phyloP scores from a whole-genome alignment of 805 yeast species.

The Candida insectorum region DNA sequence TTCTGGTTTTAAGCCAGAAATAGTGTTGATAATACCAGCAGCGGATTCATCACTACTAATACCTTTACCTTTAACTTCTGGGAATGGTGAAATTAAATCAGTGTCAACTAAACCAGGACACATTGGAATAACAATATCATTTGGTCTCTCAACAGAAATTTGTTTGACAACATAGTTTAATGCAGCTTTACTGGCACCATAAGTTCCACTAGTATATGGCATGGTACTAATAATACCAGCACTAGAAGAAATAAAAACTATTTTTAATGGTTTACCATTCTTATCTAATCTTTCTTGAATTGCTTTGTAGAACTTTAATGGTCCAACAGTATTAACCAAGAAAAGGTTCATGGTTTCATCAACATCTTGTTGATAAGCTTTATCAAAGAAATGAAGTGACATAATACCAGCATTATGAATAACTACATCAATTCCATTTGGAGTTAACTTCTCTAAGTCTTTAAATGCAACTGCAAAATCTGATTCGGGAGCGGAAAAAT shows the following conservation, averaged over 20 bases:
- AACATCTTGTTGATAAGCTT: no score
- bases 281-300: not conserved
- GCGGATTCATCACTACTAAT: no score
- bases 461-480: slow-evolving; percentile 11
- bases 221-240: slow-evolving; percentile 3
- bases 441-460: slow-evolving; percentile 7
- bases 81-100: slow-evolving; percentile 29
- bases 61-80: no score
- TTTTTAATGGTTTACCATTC: not conserved
- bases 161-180: slow-evolving; percentile 24
- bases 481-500: slow-evolving; percentile 3
- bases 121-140: slow-evolving; percentile 8
- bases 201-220: slow-evolving; percentile 13
- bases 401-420: slow-evolving; percentile 30
- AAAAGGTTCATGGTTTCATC: not conserved
- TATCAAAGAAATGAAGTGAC: not conserved
- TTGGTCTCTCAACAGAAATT: slow-evolving; percentile 16
- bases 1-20: slow-evolving; percentile 4
- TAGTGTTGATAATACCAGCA: slow-evolving; percentile 3
- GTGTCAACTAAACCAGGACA: slow-evolving; percentile 40
- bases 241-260: slow-evolving; percentile 12
- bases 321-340: slow-evolving; percentile 1
- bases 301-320: slow-evolving; percentile 2
- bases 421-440: slow-evolving; percentile 33
- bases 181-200: slow-evolving; percentile 35